Percentiles rank a stretch among this genome's conserved stretches.
Evolutionary conservation across 1,284 basidiomycete genomes (phyloP).

Genomic region (Erythrobasidium hasegawianum): DNA sequence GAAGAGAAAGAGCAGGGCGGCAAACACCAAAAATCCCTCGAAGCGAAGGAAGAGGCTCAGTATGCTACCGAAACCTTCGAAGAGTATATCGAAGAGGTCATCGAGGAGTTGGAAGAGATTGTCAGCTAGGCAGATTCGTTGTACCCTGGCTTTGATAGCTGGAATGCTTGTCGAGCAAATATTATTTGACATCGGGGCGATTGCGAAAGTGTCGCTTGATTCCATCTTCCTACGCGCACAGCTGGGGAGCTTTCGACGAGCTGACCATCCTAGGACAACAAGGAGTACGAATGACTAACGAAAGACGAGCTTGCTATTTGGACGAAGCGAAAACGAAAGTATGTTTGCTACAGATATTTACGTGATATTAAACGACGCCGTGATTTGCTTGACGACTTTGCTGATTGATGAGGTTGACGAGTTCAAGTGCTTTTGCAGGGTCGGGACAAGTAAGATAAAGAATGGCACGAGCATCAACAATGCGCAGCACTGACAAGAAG

Average conservation of each 20-base stretch:
- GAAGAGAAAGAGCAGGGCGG: constrained; percentile 60
- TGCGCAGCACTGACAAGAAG: constrained; percentile 61
- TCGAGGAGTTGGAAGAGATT: constrained; percentile 84
- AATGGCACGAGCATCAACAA: constrained; percentile 84
- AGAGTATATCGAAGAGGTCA: constrained; percentile 83
- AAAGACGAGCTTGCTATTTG: no score
- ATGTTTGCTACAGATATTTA: no score
- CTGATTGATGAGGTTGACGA: constrained; percentile 19
- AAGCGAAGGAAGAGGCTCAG: constrained; percentile 47
- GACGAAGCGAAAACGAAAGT: no score
- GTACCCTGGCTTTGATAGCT: no score
- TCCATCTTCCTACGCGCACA: no score
- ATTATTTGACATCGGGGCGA: no score
- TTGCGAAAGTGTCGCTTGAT: no score
- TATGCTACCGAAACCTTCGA: constrained; percentile 78
- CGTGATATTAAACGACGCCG: no score
- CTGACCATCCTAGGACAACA: no score
- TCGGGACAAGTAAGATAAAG: constrained; percentile 84
- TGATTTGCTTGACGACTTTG: constrained; percentile 20
- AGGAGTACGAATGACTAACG: no score
- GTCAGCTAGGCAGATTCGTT: constrained; percentile 47
- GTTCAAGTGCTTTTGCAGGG: constrained; percentile 3
- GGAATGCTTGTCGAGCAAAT: no score
- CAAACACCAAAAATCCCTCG: constrained; percentile 50
- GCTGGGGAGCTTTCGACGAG: no score